Base-by-base conservation (phyloP, 148 eudicot genomes). In the Nepenthes mirabilis region DNA sequence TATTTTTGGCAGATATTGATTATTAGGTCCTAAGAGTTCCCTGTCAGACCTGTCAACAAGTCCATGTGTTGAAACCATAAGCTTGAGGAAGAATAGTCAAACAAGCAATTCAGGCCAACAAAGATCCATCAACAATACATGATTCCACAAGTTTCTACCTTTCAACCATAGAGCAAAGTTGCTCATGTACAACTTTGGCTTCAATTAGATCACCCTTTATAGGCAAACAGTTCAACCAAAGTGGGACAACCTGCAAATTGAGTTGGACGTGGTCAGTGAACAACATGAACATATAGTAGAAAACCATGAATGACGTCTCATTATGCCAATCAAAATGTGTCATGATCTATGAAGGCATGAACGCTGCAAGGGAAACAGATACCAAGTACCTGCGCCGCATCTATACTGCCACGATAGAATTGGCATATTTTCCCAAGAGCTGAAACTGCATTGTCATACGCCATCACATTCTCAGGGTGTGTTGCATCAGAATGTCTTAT, bases 361-460 rank as follows among this genome's bases (percentile, higher is more conserved):
- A 5, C 36, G 23, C 1, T 10, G 35, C 11, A 23, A 52, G 49
- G 23, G 13, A 37, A 47, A 3, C 14, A 51, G 2, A 54, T 50
- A 58, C 9, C 67, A 64, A n/a, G 52, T 64, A 90, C 97, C 95
- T 82, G 95, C 61, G 88, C 65, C 55, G 97, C 74, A 69, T 90
- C 91, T 55, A 90, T 83, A 64, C 83, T 73, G 53, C 80, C 94
- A 57, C 88, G 86, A 69, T 90, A 91, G 70, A 76, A 82, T 65
- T 79, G 88, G 62, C 95, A 90, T 65, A 90, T 80, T 74, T 90
- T 90, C 55, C 97, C 97, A 54, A 90, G 60, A 37, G 97, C 97
- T 72, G 97, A 90, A 56, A 90, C 97, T 55, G 97, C 91, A 82
- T 90, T 90, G 72, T 90, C 97, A 80, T 90, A 87, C 55, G 95